Base-by-base conservation (phyloP, 352 stramenopile species). In the Thraustochytrium striatum region DNA sequence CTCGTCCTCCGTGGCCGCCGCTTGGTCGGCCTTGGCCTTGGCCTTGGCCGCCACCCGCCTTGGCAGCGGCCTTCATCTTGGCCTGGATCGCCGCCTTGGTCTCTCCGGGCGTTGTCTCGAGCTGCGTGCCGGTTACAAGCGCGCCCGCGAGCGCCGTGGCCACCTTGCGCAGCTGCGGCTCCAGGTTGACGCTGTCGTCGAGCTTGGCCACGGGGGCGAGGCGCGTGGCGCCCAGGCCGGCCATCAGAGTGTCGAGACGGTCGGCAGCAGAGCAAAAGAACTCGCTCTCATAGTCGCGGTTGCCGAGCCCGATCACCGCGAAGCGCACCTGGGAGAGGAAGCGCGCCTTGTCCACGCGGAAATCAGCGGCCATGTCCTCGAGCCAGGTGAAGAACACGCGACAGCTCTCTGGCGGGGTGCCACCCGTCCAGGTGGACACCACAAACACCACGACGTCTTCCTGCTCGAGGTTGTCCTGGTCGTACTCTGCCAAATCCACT, bases 361-460 rank as follows among this genome's bases (percentile, higher is more conserved):
- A 95, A 84, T 95, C 91, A 41, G 89, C 85, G 41, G 86, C 89
- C 89, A 93, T 94, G 78, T 95, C 91, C 28, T 87, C 87, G 19
- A 94, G 87, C 89, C 90, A 95, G 28, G 85, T 86, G 82, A 88
- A 93, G 78, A 94, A 93, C 41, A 92, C 81, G 9, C 85, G 84
- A 28, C 89, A 89, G 61, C 91, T 88, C 72, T 93, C 85, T 2
- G 90, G 90, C 0, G 91, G 88, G 35, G 85, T 81, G 43, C 91
- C 91, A 30, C 89, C 85, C 36, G 88, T 92, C 89, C 89, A 95
- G 28, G 90, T 95, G 28, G 90, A 92, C 79, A 95, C 78, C 61
- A 95, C 87, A 0, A 88, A 88, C 25, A 95, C 86, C 52, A 94
- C 88, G 50, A 94, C 88, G 32, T 81, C 57, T 52, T 95, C 90